These are phyloP conservation scores for Allomyces arbusculus DNA, from an alignment of 192 early-diverging fungal genomes.

Conservation along the genomic window DNA sequence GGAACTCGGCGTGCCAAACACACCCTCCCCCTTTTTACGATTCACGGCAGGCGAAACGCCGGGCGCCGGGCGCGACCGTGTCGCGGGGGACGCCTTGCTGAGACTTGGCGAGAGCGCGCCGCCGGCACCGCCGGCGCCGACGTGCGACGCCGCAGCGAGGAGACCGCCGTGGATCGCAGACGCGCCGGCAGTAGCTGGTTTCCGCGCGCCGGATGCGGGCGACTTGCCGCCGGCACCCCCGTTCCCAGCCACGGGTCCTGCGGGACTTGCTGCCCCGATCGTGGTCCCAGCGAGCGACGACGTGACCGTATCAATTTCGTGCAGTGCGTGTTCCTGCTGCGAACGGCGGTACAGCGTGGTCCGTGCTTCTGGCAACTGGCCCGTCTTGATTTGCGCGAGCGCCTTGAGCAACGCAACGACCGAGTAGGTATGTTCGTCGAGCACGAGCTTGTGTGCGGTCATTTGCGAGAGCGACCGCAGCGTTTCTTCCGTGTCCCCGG, in stretches of 20 bases:
- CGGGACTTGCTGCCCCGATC: no score
- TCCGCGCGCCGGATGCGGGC: no score
- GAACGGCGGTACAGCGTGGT: neutral
- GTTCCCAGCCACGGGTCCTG: no score
- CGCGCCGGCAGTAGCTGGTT: neutral
- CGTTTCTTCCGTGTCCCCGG: neutral
- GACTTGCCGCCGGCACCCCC: no score
- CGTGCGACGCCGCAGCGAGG: neutral
- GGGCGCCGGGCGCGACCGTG: no score
- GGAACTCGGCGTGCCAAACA: neutral
- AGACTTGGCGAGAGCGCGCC: neutral
- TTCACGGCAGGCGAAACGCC: neutral
- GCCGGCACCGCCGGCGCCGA: neutral
- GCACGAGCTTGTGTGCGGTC: neutral
- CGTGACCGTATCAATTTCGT: neutral
- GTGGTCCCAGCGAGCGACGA: neutral
- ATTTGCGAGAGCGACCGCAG: neutral
- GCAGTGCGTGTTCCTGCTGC: neutral
- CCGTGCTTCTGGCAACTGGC: neutral
- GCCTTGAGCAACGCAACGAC: neutral
- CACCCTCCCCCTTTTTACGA: neutral
- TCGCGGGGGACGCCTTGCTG: neutral
- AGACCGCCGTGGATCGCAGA: neutral
- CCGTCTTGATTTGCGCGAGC: neutral
- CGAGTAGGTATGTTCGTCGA: neutral